A percentile compares a stretch with the other conserved stretches of the same genome.
Evolutionary conservation across 805 yeast genomes (phyloP).

Genomic region (Pichia deserticola): DNA sequence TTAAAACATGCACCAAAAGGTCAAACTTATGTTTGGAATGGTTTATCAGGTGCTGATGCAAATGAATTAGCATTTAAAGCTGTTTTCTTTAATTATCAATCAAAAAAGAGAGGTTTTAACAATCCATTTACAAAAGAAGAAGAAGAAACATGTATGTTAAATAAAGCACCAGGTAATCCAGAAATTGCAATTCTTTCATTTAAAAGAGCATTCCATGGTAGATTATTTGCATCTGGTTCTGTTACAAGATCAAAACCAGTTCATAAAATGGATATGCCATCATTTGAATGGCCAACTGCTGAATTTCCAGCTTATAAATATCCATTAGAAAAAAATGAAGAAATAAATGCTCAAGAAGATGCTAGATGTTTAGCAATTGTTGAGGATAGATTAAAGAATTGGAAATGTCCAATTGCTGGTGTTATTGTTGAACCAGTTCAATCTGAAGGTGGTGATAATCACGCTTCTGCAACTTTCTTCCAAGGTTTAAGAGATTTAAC

Average conservation of each 20-base stretch:
- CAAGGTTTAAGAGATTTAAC: conserved; percentile 77
- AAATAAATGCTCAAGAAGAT: conserved; percentile 65
- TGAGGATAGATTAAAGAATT: conserved; percentile 57
- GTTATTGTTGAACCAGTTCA: conserved; percentile 86
- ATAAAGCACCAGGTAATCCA: conserved; percentile 84
- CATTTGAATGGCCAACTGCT: conserved; percentile 96
- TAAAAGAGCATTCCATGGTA: conserved; percentile 88
- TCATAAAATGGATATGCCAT: conserved; percentile 88
- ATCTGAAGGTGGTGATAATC: conserved; percentile 90
- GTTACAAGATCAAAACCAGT: conserved; percentile 91
- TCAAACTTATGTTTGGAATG: conserved; percentile 68
- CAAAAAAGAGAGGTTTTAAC: conserved; percentile 56
- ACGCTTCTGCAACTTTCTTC: conserved; percentile 70
- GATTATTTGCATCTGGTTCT: conserved; percentile 86
- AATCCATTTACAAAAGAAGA: conserved; percentile 64
- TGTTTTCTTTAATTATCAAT: conserved; percentile 73
- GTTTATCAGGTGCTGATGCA: conserved; percentile 81
- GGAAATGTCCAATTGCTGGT: conserved; percentile 81
- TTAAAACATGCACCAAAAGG: conserved; percentile 74
- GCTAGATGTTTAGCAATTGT: conserved; percentile 70
- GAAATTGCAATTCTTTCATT: conserved; percentile 80
- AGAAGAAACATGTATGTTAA: conserved; percentile 65
- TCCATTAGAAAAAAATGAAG: conserved; percentile 86
- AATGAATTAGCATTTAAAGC: conserved; percentile 87
- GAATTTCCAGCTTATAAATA: conserved; percentile 72